Evolutionary conservation across 257 asterid species (phyloP), one percentile per base, ranked within the genome.

Genomic region (Jaltomata sinuosa): DNA sequence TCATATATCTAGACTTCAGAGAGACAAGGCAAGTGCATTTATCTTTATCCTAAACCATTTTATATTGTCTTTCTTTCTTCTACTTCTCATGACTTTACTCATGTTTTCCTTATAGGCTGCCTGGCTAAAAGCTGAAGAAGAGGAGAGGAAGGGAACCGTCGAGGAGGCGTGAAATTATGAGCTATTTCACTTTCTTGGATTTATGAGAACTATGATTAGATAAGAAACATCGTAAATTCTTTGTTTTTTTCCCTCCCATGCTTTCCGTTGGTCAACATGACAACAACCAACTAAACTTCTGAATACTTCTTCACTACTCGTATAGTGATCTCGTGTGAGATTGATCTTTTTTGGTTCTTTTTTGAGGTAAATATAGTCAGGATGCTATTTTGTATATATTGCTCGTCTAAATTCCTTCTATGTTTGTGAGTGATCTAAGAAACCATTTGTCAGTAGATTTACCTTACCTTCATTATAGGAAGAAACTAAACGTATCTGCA

Each of bases 41-140:
- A 34, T 55, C 32, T 38, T 50, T 6, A 6, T 79, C 32, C 71
- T 15, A 8, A 12, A 25, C 15, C 36, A 55, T 27, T 32, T 38
- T 12, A 38, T 2, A 19, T 42, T 40, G 52, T 8, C 52, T 34
- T 42, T 61, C 25, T 16, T 57, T 84, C 32, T 71, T 12, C 77
- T 27, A 10, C 52, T 53, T 72, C 27, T 34, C 40, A 2, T 21
- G 59, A 7, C 29, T 10, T 50, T 62, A 38, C 16, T 47, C 34
- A 7, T n/a, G 42, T 45, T 14, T 82, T 81, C 16, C 83, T 8
- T 65, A 81, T 55, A 97, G 99, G 99, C 96, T 87, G 98, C 93
- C 32, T 97, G 98, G 99, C 85, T 91, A 40, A 85, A 92, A 89
- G 98, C 98, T 42, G 99, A 97, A 83, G 98, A 95, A 89, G 97